Evolutionary conservation across 495 filamentous ascomycete species (phyloP), one percentile per base, ranked within the genome.

Genomic region (Neurospora terricola): DNA sequence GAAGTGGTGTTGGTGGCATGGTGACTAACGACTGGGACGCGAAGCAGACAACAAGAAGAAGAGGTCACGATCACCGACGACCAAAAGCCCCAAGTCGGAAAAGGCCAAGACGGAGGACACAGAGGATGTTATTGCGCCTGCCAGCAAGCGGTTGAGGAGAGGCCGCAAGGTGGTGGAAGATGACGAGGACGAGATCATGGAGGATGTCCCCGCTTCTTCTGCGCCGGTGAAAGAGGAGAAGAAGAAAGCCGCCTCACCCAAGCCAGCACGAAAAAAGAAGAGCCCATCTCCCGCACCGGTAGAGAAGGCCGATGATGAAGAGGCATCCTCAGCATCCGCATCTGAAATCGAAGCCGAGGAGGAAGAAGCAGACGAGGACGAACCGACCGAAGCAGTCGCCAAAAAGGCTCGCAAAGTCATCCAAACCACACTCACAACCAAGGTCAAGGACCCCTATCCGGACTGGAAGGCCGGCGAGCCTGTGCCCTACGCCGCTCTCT

Each of bases 401-500:
- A 91, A 88, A 23, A 94, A 96, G 81, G 90, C 89, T 12, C 90
- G 93, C 38, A 88, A 95, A 77, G 92, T 92, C 76, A 87, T 96
- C n/a, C 95, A 98, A 77, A 89, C 90, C 4, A 91, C 90, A 5
- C 81, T 98, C 66, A 87, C 85, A 27, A 87, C 83, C 71, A 83
- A 84, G 37, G 82, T 82, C 12, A 91, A 93, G 73, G 92, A 97
- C 80, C 92, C 92, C 62, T 98, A 94, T 82, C 94, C 94, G 6
- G 95, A 99, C 81, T 99, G 96, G 96, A 90, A 93, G 78, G 81
- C 91, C 23, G 94, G 94, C 39, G 88, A 92, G 54, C 93, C 94
- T 37, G 93, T 97, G 1, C 96, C 96, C 12, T 99, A 98, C 76
- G 96, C 94, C 37, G 96, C 96, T 42, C 87, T 99, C 30, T 98